These are phyloP conservation scores for Spathaspora hagerdaliae DNA, from an alignment of 805 yeast genomes.

Conservation along the genomic window DNA sequence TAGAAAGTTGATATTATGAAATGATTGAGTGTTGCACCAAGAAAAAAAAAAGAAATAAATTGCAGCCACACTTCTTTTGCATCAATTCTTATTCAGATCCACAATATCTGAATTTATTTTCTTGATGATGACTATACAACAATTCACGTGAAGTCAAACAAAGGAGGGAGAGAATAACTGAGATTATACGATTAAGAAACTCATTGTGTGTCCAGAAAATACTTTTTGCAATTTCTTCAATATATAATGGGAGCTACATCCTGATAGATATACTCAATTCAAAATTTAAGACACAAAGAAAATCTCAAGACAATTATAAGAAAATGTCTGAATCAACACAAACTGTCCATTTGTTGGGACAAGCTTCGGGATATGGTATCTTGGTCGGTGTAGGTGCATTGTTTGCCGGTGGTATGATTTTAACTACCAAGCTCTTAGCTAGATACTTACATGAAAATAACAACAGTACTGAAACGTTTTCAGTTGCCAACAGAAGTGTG, in stretches of 20 bases:
- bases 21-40: not conserved
- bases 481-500: conserved; percentile 23
- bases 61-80: not conserved
- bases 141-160: too few species aligned
- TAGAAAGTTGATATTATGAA: not conserved
- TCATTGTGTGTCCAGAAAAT: not conserved
- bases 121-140: not conserved
- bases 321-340: not conserved
- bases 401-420: conserved; percentile 25
- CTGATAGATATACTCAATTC: too few species aligned
- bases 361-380: conserved; percentile 28
- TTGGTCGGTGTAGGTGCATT: conserved; percentile 27
- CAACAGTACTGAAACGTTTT: conserved; percentile 23
- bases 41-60: not conserved
- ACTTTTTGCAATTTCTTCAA: not conserved
- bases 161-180: too few species aligned
- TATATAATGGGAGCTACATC: too few species aligned
- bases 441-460: conserved; percentile 21
- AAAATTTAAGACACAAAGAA: not conserved
- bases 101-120: not conserved
- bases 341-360: conserved; percentile 11
- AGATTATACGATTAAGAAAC: not conserved
- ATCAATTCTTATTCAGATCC: too few species aligned
- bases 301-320: not conserved
- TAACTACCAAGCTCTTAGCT: conserved; percentile 20